These are phyloP conservation scores for Alternaria angustiovoidea DNA, from an alignment of 2,329 filamentous ascomycete genomes.

Conservation along the genomic window DNA sequence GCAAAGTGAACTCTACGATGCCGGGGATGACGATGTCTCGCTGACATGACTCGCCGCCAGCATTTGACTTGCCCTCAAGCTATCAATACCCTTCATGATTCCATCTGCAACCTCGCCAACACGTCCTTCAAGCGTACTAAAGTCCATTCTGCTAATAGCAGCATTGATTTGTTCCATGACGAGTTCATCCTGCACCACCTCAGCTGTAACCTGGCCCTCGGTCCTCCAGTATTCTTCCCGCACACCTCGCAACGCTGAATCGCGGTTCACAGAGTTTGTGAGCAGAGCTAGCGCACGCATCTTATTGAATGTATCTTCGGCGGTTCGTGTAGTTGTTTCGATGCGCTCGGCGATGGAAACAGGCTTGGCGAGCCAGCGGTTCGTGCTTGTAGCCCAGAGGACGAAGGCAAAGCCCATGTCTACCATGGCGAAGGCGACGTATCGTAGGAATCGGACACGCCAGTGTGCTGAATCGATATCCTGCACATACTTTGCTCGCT, in stretches of 20 bases:
- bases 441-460: slow-evolving; percentile 70
- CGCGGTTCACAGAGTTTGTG: slow-evolving; percentile 79
- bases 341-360: slow-evolving; percentile 71
- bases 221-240: slow-evolving; percentile 80
- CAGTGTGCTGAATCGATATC: slow-evolving; percentile 78
- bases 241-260: slow-evolving; percentile 72
- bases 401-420: slow-evolving; percentile 70
- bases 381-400: slow-evolving; percentile 80
- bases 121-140: slow-evolving; percentile 67
- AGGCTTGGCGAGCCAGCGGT: slow-evolving; percentile 75
- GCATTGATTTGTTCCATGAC: slow-evolving; percentile 76
- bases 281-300: slow-evolving; percentile 77
- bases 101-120: slow-evolving; percentile 62
- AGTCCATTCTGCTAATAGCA: slow-evolving; percentile 71
- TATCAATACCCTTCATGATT: slow-evolving; percentile 45
- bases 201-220: slow-evolving; percentile 75
- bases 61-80: slow-evolving; percentile 21
- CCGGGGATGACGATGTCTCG: slow-evolving; percentile 4
- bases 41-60: slow-evolving; percentile 10
- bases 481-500: slow-evolving; percentile 63
- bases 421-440: slow-evolving; percentile 68
- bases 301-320: slow-evolving; percentile 70
- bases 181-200: slow-evolving; percentile 80
- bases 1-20: slow-evolving; percentile 10
- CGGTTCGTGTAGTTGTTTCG: slow-evolving; percentile 63